Evolutionary conservation across 2,329 filamentous ascomycete species (phyloP).

Genomic region (Ilyonectria mors-panacis): DNA sequence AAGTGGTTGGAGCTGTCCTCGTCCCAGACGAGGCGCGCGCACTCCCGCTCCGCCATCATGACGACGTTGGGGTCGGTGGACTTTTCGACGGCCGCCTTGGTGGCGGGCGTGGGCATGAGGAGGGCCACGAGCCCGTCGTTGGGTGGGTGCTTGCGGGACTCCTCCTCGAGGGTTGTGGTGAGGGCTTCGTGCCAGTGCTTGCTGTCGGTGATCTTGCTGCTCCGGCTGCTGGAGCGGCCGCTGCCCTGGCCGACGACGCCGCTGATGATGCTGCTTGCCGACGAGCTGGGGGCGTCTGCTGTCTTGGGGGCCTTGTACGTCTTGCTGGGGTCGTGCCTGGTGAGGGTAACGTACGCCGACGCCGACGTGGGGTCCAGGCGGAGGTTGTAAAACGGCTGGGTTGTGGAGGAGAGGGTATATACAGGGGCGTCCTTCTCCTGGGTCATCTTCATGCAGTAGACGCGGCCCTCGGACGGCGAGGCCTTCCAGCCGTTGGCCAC

Average conservation of each 20-base stretch:
- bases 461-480: conserved; percentile 69
- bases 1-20: conserved; percentile 72
- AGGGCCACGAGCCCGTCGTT: conserved; percentile 77
- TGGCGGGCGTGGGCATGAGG: conserved; percentile 76
- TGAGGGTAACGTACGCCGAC: conserved; percentile 73
- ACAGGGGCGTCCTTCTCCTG: conserved; percentile 73
- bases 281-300: conserved; percentile 40
- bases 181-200: conserved; percentile 73
- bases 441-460: conserved; percentile 71
- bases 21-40: conserved; percentile 80
- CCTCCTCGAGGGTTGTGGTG: conserved; percentile 70
- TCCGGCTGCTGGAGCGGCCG: conserved; percentile 45
- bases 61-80: conserved; percentile 72
- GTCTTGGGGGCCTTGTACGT: conserved; percentile 62
- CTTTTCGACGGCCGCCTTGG: conserved; percentile 73
- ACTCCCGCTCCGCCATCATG: conserved; percentile 76
- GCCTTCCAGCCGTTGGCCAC: conserved; percentile 79
- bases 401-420: conserved; percentile 74
- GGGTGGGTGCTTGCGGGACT: conserved; percentile 66
- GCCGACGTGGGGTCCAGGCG: conserved; percentile 75
- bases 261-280: conserved; percentile 50
- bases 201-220: conserved; percentile 52
- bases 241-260: conserved; percentile 47
- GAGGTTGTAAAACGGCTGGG: conserved; percentile 78
- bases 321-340: conserved; percentile 73